phyloP scores from a whole-genome alignment of 2,329 filamentous ascomycete species.

The Cylindrodendrum hubeiense region DNA sequence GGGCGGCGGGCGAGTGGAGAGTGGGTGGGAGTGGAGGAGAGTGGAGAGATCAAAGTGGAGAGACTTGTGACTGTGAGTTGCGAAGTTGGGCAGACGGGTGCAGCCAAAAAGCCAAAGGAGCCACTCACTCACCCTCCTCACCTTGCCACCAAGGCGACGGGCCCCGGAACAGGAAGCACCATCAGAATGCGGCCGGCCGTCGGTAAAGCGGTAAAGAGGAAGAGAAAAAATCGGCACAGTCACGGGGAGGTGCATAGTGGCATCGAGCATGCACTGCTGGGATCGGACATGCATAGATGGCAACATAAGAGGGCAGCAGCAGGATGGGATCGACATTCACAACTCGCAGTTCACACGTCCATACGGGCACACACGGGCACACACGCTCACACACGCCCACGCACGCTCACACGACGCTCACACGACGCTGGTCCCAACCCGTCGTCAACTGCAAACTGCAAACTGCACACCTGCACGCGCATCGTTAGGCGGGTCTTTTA shows the following conservation, averaged over 20 bases:
- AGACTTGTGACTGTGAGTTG: conserved; percentile 13
- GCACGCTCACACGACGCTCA: background rate
- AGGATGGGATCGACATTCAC: background rate
- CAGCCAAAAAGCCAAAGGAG: background rate
- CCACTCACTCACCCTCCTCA: too few relatives aligned
- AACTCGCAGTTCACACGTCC: background rate
- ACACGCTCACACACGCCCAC: background rate
- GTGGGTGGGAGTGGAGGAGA: conserved; percentile 15
- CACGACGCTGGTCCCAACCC: background rate
- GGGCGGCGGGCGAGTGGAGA: conserved; percentile 22
- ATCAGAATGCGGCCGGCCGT: background rate
- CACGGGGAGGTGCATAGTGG: background rate
- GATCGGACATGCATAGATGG: background rate
- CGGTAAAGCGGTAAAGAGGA: background rate
- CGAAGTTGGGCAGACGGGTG: background rate
- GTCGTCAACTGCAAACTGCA: too few relatives aligned
- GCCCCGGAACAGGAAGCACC: background rate
- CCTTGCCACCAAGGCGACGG: too few relatives aligned
- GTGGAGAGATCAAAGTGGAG: conserved; percentile 22
- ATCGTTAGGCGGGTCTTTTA: background rate
- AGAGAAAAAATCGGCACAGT: background rate
- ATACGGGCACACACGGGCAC: background rate
- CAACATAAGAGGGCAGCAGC: background rate
- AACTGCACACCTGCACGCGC: background rate
- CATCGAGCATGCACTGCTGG: background rate